A percentile compares a stretch with the other conserved stretches of the same genome.
Evolutionary conservation across 106 monocot genomes (phyloP).

Genomic region (Dendrobium catenatum): DNA sequence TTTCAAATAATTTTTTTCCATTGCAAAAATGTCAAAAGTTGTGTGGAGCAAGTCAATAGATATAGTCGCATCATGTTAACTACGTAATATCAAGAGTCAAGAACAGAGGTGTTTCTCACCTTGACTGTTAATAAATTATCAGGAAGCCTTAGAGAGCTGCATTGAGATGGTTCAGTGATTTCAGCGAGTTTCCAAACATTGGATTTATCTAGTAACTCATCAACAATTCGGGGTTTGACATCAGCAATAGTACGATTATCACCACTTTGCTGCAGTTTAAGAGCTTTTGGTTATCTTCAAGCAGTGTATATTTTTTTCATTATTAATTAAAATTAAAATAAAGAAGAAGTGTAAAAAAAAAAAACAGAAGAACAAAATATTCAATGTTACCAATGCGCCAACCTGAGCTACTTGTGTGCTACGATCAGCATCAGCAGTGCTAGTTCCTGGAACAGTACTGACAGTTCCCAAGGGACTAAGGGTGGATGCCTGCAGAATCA

Average conservation of each 20-base stretch:
- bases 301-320: neutral
- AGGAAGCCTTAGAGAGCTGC: slow-evolving; percentile 29
- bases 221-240: slow-evolving; percentile 32
- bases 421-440: slow-evolving; percentile 22
- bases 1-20: neutral
- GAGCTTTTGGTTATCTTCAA: slow-evolving; percentile 3
- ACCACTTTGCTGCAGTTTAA: slow-evolving; percentile 26
- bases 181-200: slow-evolving; percentile 42
- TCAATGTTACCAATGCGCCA: slow-evolving; percentile 23
- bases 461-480: slow-evolving; percentile 22
- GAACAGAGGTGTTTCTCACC: slow-evolving; percentile 19
- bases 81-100: neutral
- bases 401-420: slow-evolving; percentile 13
- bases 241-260: slow-evolving; percentile 33
- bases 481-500: slow-evolving; percentile 24
- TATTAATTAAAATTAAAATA: neutral
- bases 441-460: slow-evolving; percentile 27
- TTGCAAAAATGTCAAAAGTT: slow-evolving; percentile 1
- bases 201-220: slow-evolving; percentile 35
- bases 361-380: neutral
- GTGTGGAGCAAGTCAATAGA: too few species aligned
- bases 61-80: neutral
- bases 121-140: slow-evolving; percentile 30
- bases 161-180: slow-evolving; percentile 46
- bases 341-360: neutral